Evolutionary conservation across 2,329 filamentous ascomycete genomes (phyloP), one percentile per base, ranked within the genome.

Genomic region (Zymoseptoria brevis): DNA sequence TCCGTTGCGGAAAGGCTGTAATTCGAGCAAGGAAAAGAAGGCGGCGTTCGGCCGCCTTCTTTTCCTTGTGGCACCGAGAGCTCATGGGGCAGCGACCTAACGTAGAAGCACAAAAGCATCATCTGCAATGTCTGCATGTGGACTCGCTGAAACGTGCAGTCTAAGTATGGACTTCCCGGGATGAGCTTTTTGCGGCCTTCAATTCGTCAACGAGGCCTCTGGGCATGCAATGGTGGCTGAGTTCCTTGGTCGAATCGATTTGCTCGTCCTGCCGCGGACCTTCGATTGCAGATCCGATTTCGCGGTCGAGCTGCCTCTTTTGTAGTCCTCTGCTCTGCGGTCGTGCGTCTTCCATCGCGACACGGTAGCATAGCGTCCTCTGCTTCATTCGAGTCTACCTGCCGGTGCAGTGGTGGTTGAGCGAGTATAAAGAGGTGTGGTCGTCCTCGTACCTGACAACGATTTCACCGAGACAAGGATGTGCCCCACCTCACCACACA

Each of bases 191-290:
- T 45, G 35, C 35, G 35, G 35, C 35, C 35, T 45, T 45, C 35
- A 2, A 45, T 45, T 45, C 35, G 35, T 45, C 13, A n/a, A 45
- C 6, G 35, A 16, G 16, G 35, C 13, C 35, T 45, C 35, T 45
- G 35, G 35, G 35, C 35, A 45, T 45, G 19, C 54, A 22, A 56
- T 56, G 35, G 54, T 50, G 54, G 54, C 54, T 21, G 41, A 56
- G 54, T 24, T 55, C 16, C 13, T 21, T 55, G 54, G 41, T 50
- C 26, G 22, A 24, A 29, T 53, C 13, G 35, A 45, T 19, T 19
- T 35, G 24, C 3, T 19, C 6, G 9, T 54, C 53, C 26, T 26
- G 53, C 16, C 26, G 30, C 53, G 53, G 26, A 35, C 41, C n/a
- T 35, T 54, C n/a, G 24, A 29, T 35, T 41, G 30, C 24, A 19